Conservation (phyloP, 2,329 filamentous ascomycete species). For the Fusarium albidum region DNA sequence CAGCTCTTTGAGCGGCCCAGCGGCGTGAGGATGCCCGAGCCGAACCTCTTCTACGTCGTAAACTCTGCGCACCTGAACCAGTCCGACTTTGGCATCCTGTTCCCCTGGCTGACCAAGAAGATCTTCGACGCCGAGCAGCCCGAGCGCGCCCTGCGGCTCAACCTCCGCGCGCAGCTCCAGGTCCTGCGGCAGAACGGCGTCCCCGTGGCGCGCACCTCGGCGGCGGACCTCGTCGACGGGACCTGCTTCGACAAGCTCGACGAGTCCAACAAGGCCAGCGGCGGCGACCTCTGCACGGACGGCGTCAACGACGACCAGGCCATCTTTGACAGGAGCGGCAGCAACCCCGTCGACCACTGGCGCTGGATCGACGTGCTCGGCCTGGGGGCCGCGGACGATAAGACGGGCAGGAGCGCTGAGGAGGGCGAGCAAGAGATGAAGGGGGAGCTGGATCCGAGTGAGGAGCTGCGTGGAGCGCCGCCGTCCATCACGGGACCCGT, state of each 20-base stretch:
- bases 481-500: slow-evolving; percentile 10
- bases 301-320: slow-evolving; percentile 57
- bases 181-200: slow-evolving; percentile 60
- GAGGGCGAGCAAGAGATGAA: slow-evolving; percentile 47
- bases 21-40: slow-evolving; percentile 55
- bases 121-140: slow-evolving; percentile 66
- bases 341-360: slow-evolving; percentile 56
- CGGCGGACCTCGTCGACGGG: slow-evolving; percentile 60
- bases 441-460: slow-evolving; percentile 46
- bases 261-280: slow-evolving; percentile 25
- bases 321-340: slow-evolving; percentile 57
- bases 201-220: slow-evolving; percentile 58
- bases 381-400: slow-evolving; percentile 48
- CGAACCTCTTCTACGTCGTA: slow-evolving; percentile 78
- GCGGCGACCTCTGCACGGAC: slow-evolving; percentile 40
- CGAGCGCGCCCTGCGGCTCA: slow-evolving; percentile 66
- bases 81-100: slow-evolving; percentile 83
- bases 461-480: slow-evolving; percentile 28
- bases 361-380: slow-evolving; percentile 62
- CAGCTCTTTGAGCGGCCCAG: slow-evolving; percentile 52
- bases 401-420: slow-evolving; percentile 43
- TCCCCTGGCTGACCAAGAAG: slow-evolving; percentile 72
- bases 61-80: slow-evolving; percentile 83
- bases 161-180: slow-evolving; percentile 66
- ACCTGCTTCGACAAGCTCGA: slow-evolving; percentile 48